Base-by-base conservation (phyloP, 2,329 filamentous ascomycete genomes). In the Curvularia spicifera region DNA sequence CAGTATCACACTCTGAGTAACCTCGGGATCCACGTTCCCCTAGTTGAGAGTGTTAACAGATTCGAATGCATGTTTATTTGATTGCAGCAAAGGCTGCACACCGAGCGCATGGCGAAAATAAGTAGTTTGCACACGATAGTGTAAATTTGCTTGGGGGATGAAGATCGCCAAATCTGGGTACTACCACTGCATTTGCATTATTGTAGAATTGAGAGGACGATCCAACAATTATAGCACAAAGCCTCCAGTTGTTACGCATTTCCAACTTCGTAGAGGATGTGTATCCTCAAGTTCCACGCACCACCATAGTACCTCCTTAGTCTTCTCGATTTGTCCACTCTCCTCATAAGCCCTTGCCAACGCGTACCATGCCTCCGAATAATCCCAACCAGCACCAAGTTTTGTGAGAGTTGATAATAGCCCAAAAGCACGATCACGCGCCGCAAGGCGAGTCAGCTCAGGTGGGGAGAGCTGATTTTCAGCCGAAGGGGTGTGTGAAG, bases 261-360 rank as follows among this genome's bases (percentile, higher is more conserved):
- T 84, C 95, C 94, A 98, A 57, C 86, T 84, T 56, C 95, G 86
- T 47, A 97, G 85, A 0, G 89, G 91, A 64, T 86, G 87, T 7
- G 87, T 87, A 74, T 99, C 94, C 74, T 98, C 95, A 29, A 99
- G 82, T 78, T 97, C 93, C 12, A 99, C 91, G 69, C 93, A 96
- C 93, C 94, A 98, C 95, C 95, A 98, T 6, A 98, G 83, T 45
- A 93, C 92, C 67, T 95, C 90, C 79, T 93, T 96, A 13, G 95
- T 90, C 80, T 94, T 96, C 37, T 95, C 91, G 1, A 87, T 78
- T 79, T 97, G 91, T 0, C 90, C 91, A 56, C 91, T 91, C 72
- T 93, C 87, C 77, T 99, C 95, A 71, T 97, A 91, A 9, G 91
- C 93, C 62, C 92, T 84, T 0, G 93, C 91, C 33, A 99, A 84